Conservation (phyloP, 176 grass and related monocot genomes). For the Rhynchospora pubera region DNA sequence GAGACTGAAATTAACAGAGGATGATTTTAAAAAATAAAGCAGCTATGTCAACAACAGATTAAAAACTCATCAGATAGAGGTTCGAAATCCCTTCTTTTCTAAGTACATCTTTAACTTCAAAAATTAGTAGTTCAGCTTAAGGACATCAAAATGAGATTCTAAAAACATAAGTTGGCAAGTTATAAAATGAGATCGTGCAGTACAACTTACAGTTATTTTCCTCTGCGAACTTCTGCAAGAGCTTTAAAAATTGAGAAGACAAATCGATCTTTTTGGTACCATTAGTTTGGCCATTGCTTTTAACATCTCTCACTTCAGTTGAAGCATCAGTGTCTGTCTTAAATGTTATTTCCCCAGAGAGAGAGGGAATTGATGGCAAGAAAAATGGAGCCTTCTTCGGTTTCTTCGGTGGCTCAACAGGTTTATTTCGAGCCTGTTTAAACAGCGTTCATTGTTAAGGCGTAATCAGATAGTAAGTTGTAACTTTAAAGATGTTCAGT, state of each 20-base stretch:
- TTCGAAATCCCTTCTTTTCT: neutral
- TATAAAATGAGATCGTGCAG: neutral
- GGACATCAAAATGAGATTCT: neutral
- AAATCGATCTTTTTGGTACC: slow-evolving; percentile 44
- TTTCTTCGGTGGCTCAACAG: slow-evolving; percentile 91
- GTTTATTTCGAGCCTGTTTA: slow-evolving; percentile 82
- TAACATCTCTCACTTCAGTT: slow-evolving; percentile 46
- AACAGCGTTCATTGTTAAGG: neutral
- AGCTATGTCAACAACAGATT: neutral
- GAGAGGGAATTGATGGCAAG: slow-evolving; percentile 87
- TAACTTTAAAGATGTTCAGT: neutral
- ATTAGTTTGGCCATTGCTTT: slow-evolving; percentile 24
- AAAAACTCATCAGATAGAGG: neutral
- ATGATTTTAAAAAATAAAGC: neutral
- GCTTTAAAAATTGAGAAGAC: slow-evolving; percentile 59
- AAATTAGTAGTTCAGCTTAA: neutral
- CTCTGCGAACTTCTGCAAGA: slow-evolving; percentile 56
- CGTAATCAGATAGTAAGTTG: neutral
- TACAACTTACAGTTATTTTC: slow-evolving; percentile 47
- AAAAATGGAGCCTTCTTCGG: slow-evolving; percentile 97
- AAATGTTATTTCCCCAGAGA: slow-evolving; percentile 81
- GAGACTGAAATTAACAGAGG: slow-evolving; percentile 49
- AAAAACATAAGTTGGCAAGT: neutral
- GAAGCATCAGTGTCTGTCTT: slow-evolving; percentile 24
- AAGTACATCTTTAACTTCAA: neutral